Percentiles rank a stretch among this genome's conserved stretches.
phyloP scores from a whole-genome alignment of 805 yeast genomes.

The Monosporozyma solicola region DNA sequence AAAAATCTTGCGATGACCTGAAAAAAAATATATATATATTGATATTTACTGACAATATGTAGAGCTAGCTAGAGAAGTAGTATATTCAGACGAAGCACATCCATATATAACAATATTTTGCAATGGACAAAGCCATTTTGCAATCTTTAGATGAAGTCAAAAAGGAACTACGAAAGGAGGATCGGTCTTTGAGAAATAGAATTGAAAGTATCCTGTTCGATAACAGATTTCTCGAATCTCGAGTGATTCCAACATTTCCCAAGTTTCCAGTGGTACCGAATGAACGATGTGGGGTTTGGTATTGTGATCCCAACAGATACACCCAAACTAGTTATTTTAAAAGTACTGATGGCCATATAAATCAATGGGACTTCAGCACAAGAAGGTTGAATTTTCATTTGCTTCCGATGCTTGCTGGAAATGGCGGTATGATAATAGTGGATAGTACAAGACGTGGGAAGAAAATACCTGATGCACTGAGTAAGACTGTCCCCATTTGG shows the following conservation, averaged over 20 bases:
- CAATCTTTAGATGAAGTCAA: conserved; percentile 16
- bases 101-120: too few relatives aligned
- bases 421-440: conserved; percentile 50
- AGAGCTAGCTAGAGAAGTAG: too few relatives aligned
- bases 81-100: too few relatives aligned
- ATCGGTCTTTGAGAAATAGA: conserved; percentile 48
- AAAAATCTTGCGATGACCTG: neutral
- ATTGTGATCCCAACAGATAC: conserved; percentile 40
- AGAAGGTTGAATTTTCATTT: conserved; percentile 70
- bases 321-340: conserved; percentile 62
- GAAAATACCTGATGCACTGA: conserved; percentile 73
- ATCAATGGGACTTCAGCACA: conserved; percentile 69
- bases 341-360: conserved; percentile 84
- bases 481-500: conserved; percentile 89
- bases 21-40: too few relatives aligned
- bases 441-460: conserved; percentile 87
- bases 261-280: conserved; percentile 54
- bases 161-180: conserved; percentile 41
- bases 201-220: conserved; percentile 67
- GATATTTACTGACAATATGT: too few relatives aligned
- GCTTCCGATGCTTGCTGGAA: conserved; percentile 36
- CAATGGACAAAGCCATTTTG: neutral
- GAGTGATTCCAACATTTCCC: conserved; percentile 27
- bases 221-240: conserved; percentile 37
- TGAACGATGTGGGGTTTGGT: conserved; percentile 86